These are phyloP conservation scores for Linanthus parryae DNA, from an alignment of 148 eudicot species.

Conservation along the genomic window DNA sequence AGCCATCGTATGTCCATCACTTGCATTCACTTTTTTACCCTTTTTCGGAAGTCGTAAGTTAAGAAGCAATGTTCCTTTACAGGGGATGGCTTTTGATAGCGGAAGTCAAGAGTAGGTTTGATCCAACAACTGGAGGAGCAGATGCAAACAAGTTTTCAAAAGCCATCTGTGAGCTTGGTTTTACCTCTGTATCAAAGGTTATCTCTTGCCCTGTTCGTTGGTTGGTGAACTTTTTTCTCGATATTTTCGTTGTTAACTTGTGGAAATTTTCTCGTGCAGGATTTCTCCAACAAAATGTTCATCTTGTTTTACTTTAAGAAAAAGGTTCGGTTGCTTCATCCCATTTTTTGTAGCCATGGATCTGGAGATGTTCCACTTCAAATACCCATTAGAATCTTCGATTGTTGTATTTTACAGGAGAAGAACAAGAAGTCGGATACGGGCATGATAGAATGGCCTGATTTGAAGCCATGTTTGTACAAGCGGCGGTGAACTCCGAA, in stretches of 20 bases:
- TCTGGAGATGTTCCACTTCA: background rate
- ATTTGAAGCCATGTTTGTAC: constrained; percentile 85
- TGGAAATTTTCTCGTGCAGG: constrained; percentile 53
- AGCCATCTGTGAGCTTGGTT: constrained; percentile 78
- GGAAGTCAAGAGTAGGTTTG: constrained; percentile 93
- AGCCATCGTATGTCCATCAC: constrained; percentile 75
- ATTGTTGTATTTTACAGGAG: constrained; percentile 24
- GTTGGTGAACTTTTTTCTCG: no score
- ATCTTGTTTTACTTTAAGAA: constrained; percentile 65
- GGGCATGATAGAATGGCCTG: constrained; percentile 79
- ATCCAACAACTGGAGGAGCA: constrained; percentile 85
- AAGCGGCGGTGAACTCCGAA: constrained; percentile 69
- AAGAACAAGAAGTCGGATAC: constrained; percentile 25
- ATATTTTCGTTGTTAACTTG: background rate
- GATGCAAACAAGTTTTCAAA: constrained; percentile 60
- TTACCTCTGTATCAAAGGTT: constrained; percentile 52
- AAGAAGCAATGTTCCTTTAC: constrained; percentile 11
- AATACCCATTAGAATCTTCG: background rate
- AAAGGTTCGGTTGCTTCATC: constrained; percentile 41
- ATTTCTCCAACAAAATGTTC: constrained; percentile 92
- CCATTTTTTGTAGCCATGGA: background rate
- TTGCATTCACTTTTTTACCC: no score
- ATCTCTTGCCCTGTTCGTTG: no score
- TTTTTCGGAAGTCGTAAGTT: no score
- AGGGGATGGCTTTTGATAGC: constrained; percentile 99